These are phyloP conservation scores for Tetradesmus lagerheimii DNA, from an alignment of 139 green algal genomes.

Conservation along the genomic window DNA sequence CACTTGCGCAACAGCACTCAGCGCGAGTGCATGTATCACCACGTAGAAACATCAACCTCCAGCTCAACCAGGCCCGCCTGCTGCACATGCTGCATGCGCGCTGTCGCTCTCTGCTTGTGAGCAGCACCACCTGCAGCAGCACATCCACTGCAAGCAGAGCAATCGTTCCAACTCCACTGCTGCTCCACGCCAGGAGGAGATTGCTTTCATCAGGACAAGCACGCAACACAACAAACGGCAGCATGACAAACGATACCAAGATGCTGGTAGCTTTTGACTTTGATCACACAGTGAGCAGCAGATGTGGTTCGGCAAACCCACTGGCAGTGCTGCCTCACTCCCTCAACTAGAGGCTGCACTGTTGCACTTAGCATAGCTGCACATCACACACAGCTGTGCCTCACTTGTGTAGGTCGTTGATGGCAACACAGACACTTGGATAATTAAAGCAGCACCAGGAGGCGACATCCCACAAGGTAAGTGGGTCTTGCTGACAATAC, in stretches of 20 bases:
- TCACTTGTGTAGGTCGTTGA: slow-evolving; percentile 14
- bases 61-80: no score
- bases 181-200: not conserved
- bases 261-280: slow-evolving; percentile 62
- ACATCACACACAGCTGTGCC: not conserved
- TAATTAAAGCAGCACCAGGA: slow-evolving; percentile 22
- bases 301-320: not conserved
- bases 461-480: slow-evolving; percentile 6
- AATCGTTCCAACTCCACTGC: not conserved
- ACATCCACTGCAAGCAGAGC: not conserved
- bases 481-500: not conserved
- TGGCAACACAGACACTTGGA: slow-evolving; percentile 62
- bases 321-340: not conserved
- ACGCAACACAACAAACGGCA: not conserved
- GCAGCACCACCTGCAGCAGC: not conserved
- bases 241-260: not conserved
- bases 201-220: not conserved
- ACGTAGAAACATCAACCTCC: no score
- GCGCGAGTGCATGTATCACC: no score
- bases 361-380: not conserved
- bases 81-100: not conserved
- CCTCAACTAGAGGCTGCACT: not conserved
- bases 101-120: not conserved
- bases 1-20: no score
- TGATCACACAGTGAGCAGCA: slow-evolving; percentile 53